Conservation (phyloP, 1,284 basidiomycete genomes). For the Ceratobasidium papillatum region DNA sequence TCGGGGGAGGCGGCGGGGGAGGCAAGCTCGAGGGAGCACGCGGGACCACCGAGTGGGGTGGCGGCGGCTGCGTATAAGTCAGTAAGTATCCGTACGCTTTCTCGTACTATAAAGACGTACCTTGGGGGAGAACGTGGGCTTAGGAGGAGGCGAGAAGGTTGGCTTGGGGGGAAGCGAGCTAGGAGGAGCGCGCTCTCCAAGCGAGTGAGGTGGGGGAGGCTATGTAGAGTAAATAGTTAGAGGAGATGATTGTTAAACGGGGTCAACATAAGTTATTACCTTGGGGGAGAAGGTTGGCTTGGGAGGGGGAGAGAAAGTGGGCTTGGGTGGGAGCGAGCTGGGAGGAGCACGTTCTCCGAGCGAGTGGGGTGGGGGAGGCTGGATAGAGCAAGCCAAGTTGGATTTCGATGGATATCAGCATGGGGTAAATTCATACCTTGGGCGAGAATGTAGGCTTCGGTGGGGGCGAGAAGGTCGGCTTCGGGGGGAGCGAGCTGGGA, state of each 20-base stretch:
- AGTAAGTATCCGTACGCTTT: neutral
- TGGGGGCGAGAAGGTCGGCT: neutral
- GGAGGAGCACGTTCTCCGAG: slow-evolving; percentile 23
- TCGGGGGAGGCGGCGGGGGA: neutral
- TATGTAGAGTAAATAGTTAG: neutral
- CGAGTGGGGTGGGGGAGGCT: slow-evolving; percentile 30
- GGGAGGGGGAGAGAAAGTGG: neutral
- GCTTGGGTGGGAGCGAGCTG: slow-evolving; percentile 1
- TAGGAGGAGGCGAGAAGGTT: slow-evolving; percentile 3
- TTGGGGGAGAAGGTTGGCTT: slow-evolving; percentile 20
- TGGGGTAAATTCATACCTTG: neutral
- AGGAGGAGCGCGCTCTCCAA: slow-evolving; percentile 17
- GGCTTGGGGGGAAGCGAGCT: slow-evolving; percentile 31
- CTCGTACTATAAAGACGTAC: neutral
- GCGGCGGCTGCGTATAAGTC: neutral
- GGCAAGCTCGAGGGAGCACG: slow-evolving; percentile 3
- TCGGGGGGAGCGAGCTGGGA: slow-evolving; percentile 7
- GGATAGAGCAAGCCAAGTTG: neutral
- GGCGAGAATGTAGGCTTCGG: slow-evolving; percentile 25
- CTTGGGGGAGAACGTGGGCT: slow-evolving; percentile 11
- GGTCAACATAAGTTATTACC: neutral
- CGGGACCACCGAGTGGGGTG: neutral
- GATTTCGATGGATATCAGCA: neutral
- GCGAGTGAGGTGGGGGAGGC: neutral
- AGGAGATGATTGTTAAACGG: neutral